Base-by-base conservation (phyloP, 2,329 filamentous ascomycete genomes). In the Diaporthe citrichinensis region DNA sequence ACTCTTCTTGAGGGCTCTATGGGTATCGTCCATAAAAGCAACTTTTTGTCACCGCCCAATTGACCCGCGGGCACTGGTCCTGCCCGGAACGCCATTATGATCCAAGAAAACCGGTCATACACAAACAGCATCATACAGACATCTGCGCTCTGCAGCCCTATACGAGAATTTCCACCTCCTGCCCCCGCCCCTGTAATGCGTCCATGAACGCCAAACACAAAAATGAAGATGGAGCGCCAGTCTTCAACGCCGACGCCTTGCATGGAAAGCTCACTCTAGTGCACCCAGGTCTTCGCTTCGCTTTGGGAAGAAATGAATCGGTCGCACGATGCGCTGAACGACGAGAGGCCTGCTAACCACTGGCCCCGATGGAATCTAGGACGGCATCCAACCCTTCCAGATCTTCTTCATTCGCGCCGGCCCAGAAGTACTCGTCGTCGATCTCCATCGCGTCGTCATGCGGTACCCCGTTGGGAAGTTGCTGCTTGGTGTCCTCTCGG, bases 381-480 rank as follows among this genome's bases (percentile, higher is more conserved):
- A 93, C 85, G 55, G 82, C 84, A 78, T 93, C 88, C 36, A 93
- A 84, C 73, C 86, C 83, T 65, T 87, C 84, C 79, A 86, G 86
- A 77, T 92, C 91, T 41, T 85, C 82, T 3, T 79, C 78, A 65
- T 89, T 88, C 53, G 88, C 88, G 3, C 92, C 92, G 65, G 92
- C 91, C 92, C 92, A 94, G 78, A 87, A 86, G n/a, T 85, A 82
- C 17, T 92, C 90, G 25, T 82, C 82, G 80, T 93, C 91, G 59
- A 91, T 83, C 12, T 92, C 90, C 90, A 92, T 92, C n/a, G 86
- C 82, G 73, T 92, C 89, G 2, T 84, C 80, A 72, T 88, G 83
- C 15, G 82, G 80, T n/a, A 83, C 77, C 3, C 89, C 89, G 76
- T 91, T 91, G 14, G 86, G 83, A 4, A 88, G 78, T 8, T 81